Base-by-base conservation (phyloP, 2,329 filamentous ascomycete species). In the Penicillium sclerotiorum region DNA sequence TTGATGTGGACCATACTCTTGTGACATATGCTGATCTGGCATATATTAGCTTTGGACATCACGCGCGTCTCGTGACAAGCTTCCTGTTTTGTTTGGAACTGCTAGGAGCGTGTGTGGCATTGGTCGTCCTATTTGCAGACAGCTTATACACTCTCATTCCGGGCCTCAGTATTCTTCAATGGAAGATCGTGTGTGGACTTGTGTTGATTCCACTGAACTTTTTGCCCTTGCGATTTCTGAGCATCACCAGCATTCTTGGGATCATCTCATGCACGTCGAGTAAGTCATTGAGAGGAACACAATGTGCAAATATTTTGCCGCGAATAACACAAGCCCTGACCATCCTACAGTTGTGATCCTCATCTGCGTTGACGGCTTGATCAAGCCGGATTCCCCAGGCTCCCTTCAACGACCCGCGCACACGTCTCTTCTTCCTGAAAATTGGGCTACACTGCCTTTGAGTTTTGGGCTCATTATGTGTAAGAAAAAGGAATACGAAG, bases 11-110 rank as follows among this genome's bases (percentile, higher is more conserved):
- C 72, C 82, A 81, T 52, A 89, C 84, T 43, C 83, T 96, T 56
- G 91, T 96, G 62, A 96, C 93, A 2, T 97, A 96, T 70, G 94
- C 92, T 27, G 93, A 97, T 66, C 77, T 97, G 40, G 94, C 93
- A 2, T 96, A 88, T 64, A 87, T 95, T 59, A 92, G 90, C 17
- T 96, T 95, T 69, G 93, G 93, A 8, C 82, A 85, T 13, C 86
- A 83, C 50, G 93, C 91, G 28, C 86, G 93, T 28, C 77, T 96
- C 27, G 81, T 88, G 23, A 93, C 90, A 7, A 95, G 90, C 54
- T 77, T 95, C 1, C 78, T 97, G 13, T 97, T 97, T 73, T 91
- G 86, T 9, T 69, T 97, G 36, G 93, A 97, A 70, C 80, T 97
- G 21, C 72, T 96, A 25, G 92, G 89, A 7, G 89, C 91, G 18